These are phyloP conservation scores for Alternaria atra DNA, from an alignment of 2,329 filamentous ascomycete species.

Conservation along the genomic window DNA sequence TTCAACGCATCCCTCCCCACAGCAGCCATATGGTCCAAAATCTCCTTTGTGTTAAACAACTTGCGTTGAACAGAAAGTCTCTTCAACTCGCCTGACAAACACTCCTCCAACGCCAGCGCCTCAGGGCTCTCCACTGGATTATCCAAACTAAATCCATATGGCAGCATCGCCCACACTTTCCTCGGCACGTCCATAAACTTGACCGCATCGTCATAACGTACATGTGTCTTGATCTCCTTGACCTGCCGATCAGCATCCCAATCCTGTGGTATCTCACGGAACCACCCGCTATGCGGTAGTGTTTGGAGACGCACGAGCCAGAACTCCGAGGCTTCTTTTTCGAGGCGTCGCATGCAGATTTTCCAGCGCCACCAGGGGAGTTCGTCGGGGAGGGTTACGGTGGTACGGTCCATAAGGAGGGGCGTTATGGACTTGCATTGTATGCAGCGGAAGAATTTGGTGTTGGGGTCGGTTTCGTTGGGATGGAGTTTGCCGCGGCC, in stretches of 20 bases:
- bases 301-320: constrained; percentile 7
- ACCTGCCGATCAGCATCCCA: constrained; percentile 2
- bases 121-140: constrained; percentile 16
- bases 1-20: constrained; percentile 15
- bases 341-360: constrained; percentile 5
- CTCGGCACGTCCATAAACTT: constrained; percentile 14
- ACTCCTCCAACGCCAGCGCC: constrained; percentile 2
- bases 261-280: neutral
- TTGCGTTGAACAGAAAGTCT: neutral
- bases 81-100: constrained; percentile 10
- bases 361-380: constrained; percentile 16
- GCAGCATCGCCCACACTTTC: constrained; percentile 1
- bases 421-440: constrained; percentile 8
- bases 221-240: neutral
- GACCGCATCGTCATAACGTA: constrained; percentile 8
- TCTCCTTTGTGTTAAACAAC: constrained; percentile 4
- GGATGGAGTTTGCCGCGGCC: constrained; percentile 1
- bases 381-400: constrained; percentile 3
- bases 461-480: constrained; percentile 8
- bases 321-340: constrained; percentile 5
- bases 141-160: constrained; percentile 14
- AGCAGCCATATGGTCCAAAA: constrained; percentile 14
- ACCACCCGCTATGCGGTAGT: constrained; percentile 1
- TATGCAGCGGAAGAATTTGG: constrained; percentile 18
- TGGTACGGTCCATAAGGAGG: constrained; percentile 1